Conservation (phyloP, 805 yeast genomes). For the Ogataea ramenticola region DNA sequence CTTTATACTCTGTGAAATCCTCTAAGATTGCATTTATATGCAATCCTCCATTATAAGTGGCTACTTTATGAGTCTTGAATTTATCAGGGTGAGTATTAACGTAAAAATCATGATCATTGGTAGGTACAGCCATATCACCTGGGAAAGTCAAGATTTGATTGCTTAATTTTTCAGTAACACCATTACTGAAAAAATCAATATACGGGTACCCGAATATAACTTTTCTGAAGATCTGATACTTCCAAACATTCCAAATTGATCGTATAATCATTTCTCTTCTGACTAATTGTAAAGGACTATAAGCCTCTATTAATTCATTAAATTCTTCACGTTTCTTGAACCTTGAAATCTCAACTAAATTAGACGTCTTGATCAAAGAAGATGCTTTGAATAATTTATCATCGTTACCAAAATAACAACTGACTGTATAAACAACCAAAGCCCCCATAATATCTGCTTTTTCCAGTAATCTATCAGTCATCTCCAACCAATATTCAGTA, state of each 20-base stretch:
- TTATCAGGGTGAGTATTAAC: constrained; percentile 1
- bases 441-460: constrained; percentile 13
- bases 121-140: constrained; percentile 27
- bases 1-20: background rate
- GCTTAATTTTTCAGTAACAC: background rate
- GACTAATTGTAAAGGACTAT: constrained; percentile 26
- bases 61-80: background rate
- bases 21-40: background rate
- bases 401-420: constrained; percentile 18
- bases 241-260: constrained; percentile 33
- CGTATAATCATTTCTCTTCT: constrained; percentile 28
- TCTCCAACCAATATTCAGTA: constrained; percentile 30
- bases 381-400: constrained; percentile 12
- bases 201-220: constrained; percentile 31
- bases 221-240: constrained; percentile 26
- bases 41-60: background rate
- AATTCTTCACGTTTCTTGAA: constrained; percentile 16
- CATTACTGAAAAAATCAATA: constrained; percentile 3
- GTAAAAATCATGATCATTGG: constrained; percentile 20
- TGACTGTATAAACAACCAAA: constrained; percentile 7
- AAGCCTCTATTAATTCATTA: constrained; percentile 15
- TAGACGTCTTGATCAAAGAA: constrained; percentile 2
- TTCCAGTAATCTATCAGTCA: constrained; percentile 18
- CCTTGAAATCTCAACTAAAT: constrained; percentile 3
- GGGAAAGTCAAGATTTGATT: constrained; percentile 22